These are phyloP conservation scores for Neckera pumila DNA, from an alignment of 225 moss, liverwort and hornwort species.

Conservation along the genomic window DNA sequence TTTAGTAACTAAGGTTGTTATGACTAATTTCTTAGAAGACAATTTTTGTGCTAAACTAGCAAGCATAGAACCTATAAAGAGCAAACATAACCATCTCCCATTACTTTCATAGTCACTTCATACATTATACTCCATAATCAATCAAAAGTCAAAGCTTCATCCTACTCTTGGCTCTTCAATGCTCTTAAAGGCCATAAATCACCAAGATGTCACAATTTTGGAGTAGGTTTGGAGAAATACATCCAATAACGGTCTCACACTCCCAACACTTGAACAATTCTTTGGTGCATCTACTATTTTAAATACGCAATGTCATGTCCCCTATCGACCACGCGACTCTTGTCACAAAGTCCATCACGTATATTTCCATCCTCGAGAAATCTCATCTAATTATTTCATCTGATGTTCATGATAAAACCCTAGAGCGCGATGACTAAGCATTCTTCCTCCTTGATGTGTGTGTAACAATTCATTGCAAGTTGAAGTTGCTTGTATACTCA, in stretches of 20 bases:
- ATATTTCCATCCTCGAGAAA: accelerated
- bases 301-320: accelerated
- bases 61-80: not conserved
- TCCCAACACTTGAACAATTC: accelerated
- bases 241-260: accelerated
- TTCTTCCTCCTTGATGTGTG: not conserved
- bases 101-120: too few species aligned
- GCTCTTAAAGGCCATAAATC: not conserved
- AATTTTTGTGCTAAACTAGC: not conserved
- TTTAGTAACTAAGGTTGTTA: not conserved
- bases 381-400: not conserved
- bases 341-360: accelerated
- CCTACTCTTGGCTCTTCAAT: not conserved
- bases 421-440: accelerated
- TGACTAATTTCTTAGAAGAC: not conserved
- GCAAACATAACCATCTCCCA: not conserved
- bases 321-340: accelerated
- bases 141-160: too few species aligned
- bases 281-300: too few species aligned
- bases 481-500: not conserved
- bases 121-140: not conserved
- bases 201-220: not conserved
- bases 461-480: not conserved
- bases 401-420: accelerated
- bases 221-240: not conserved